phyloP scores from a whole-genome alignment of 305 asterid genomes.

The Nicotiana rustica region DNA sequence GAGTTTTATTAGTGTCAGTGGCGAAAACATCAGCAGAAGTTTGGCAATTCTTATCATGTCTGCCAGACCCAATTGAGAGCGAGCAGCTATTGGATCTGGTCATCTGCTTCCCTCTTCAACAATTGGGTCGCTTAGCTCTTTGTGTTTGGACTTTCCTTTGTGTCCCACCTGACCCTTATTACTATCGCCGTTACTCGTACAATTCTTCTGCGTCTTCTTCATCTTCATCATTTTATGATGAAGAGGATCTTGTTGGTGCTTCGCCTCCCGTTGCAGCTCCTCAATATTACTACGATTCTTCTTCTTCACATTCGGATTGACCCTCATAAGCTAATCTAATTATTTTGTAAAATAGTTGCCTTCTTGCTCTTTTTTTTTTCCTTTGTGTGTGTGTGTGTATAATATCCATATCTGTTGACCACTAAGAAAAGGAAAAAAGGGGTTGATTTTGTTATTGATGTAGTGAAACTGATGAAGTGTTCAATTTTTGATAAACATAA shows the following conservation, averaged over 20 bases:
- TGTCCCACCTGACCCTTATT: conserved; percentile 46
- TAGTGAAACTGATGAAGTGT: background rate
- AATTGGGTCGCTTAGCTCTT: conserved; percentile 50
- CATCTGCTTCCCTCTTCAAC: conserved; percentile 56
- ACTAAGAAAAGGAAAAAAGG: background rate
- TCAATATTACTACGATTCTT: background rate
- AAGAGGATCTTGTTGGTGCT: background rate
- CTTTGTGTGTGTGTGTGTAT: background rate
- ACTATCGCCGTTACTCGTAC: conserved; percentile 36
- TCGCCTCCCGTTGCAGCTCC: background rate
- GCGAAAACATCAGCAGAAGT: conserved; percentile 50
- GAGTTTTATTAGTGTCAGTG: conserved; percentile 45
- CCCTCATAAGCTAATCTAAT: conserved; percentile 17
- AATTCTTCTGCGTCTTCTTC: conserved; percentile 35
- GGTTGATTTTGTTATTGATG: background rate
- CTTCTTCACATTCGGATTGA: conserved; percentile 24
- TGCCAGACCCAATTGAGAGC: conserved; percentile 55
- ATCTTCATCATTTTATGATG: conserved; percentile 26
- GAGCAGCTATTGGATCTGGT: conserved; percentile 53
- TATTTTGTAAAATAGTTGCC: background rate
- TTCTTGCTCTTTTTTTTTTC: background rate
- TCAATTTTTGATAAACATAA: background rate
- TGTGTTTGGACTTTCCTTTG: conserved; percentile 58
- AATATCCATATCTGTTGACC: background rate
- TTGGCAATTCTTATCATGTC: conserved; percentile 54